These are phyloP conservation scores for Cerrena zonata DNA, from an alignment of 1,284 basidiomycete species.

Conservation along the genomic window DNA sequence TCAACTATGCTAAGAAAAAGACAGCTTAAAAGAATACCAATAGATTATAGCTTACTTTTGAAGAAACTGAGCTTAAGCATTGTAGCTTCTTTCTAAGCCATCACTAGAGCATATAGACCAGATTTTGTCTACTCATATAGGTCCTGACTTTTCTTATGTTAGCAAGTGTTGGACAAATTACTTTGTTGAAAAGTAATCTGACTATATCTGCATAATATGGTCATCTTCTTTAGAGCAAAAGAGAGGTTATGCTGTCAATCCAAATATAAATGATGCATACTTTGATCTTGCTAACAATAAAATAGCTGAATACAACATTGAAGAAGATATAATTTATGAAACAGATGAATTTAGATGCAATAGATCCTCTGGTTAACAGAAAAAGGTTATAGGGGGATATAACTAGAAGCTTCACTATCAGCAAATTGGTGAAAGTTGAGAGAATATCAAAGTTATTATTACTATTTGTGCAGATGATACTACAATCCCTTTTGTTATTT, in stretches of 20 bases:
- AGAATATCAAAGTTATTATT: constrained; percentile 36
- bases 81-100: neutral
- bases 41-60: neutral
- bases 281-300: neutral
- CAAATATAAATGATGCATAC: neutral
- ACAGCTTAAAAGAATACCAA: neutral
- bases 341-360: constrained; percentile 34
- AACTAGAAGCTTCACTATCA: constrained; percentile 26
- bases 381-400: constrained; percentile 12
- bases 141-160: neutral
- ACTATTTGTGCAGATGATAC: constrained; percentile 35
- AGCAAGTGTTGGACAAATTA: neutral
- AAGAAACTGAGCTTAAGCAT: neutral
- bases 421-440: constrained; percentile 24
- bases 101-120: constrained; percentile 1
- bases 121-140: constrained; percentile 8
- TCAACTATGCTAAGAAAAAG: neutral
- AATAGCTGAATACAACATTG: constrained; percentile 7
- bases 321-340: constrained; percentile 24
- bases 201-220: neutral
- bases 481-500: constrained; percentile 25
- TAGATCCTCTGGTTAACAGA: constrained; percentile 9
- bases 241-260: neutral
- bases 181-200: neutral
- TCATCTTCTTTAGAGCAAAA: constrained; percentile 19